Base-by-base conservation (phyloP, 2,329 filamentous ascomycete genomes). In the Aureobasidium musti region DNA sequence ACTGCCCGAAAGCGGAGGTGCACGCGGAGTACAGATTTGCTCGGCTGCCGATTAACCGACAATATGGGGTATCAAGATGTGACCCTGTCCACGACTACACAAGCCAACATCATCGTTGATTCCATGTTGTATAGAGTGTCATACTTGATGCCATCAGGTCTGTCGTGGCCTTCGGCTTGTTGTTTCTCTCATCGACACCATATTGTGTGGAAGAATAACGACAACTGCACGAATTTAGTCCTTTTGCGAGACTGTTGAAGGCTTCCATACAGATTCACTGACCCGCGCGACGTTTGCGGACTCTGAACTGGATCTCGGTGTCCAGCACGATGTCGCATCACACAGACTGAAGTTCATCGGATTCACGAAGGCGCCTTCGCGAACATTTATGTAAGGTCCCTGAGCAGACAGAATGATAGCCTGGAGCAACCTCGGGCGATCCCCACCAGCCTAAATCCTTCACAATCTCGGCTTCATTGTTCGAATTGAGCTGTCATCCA, bases 31-130 rank as follows among this genome's bases (percentile, higher is more conserved):
- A 26, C 37, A 39, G 17, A 43, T 59, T 21, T 45, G 37, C 53
- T 28, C 53, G 21, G 3, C 41, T 61, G 28, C 59, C 59, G 45
- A 14, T 39, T 63, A 63, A n/a, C 59, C 59, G 59, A 63, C n/a
- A 1, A 41, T 26, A n/a, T 56, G 53, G 35, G 33, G n/a, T 37
- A 13, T n/a, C 6, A 17, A 19, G 37, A 21, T 13, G 26, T n/a
- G 39, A 59, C 56, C 39, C 56, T 45, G 56, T 35, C 56, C 17
- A 17, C 10, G 14, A 39, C 35, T 17, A 39, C 17, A 39, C 35
- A 39, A 39, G 35, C 35, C 17, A 39, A 3, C 33, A n/a, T n/a
- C n/a, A n/a, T n/a, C n/a, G n/a, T n/a, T n/a, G n/a, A n/a, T 11
- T 10, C n/a, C 6, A 45, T 17, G 35, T n/a, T n/a, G 1, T 17